phyloP scores from a whole-genome alignment of 495 filamentous ascomycete species.

The Talaromyces stipitatus region DNA sequence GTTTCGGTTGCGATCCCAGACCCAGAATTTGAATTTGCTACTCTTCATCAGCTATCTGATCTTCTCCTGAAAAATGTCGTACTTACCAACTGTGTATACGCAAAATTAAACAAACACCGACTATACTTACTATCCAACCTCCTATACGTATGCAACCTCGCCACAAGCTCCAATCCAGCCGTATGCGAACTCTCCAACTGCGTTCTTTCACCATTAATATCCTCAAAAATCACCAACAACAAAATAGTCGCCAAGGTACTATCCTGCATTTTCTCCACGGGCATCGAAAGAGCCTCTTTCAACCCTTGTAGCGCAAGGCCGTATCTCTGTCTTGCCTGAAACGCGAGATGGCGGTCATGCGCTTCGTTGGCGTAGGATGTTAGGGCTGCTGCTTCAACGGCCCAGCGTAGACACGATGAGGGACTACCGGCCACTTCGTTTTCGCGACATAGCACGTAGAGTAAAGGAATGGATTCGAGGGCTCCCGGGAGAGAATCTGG shows the following conservation, averaged over 20 bases:
- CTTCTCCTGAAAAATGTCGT: neutral
- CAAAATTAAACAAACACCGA: slow-evolving; percentile 36
- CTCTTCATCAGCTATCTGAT: slow-evolving; percentile 2
- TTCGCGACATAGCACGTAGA: slow-evolving; percentile 27
- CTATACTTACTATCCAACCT: slow-evolving; percentile 26
- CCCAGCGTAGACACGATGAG: slow-evolving; percentile 26
- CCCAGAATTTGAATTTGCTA: slow-evolving; percentile 35
- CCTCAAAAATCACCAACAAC: slow-evolving; percentile 32
- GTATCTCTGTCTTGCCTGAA: slow-evolving; percentile 26
- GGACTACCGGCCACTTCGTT: slow-evolving; percentile 7
- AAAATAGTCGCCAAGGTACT: slow-evolving; percentile 36
- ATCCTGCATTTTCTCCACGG: slow-evolving; percentile 27
- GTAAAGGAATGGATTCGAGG: slow-evolving; percentile 26
- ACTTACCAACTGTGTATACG: slow-evolving; percentile 34
- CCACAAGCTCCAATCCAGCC: slow-evolving; percentile 33
- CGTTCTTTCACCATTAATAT: slow-evolving; percentile 33
- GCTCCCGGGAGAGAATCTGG: slow-evolving; percentile 13
- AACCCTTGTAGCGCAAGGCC: slow-evolving; percentile 28
- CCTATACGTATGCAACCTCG: slow-evolving; percentile 26
- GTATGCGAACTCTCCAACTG: slow-evolving; percentile 35
- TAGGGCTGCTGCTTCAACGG: slow-evolving; percentile 33
- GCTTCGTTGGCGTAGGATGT: slow-evolving; percentile 27
- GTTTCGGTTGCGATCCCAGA: slow-evolving; percentile 26
- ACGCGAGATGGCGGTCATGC: slow-evolving; percentile 20
- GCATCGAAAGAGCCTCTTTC: slow-evolving; percentile 21